phyloP scores from a whole-genome alignment of 345 rosid genomes.

The Brassica juncea region DNA sequence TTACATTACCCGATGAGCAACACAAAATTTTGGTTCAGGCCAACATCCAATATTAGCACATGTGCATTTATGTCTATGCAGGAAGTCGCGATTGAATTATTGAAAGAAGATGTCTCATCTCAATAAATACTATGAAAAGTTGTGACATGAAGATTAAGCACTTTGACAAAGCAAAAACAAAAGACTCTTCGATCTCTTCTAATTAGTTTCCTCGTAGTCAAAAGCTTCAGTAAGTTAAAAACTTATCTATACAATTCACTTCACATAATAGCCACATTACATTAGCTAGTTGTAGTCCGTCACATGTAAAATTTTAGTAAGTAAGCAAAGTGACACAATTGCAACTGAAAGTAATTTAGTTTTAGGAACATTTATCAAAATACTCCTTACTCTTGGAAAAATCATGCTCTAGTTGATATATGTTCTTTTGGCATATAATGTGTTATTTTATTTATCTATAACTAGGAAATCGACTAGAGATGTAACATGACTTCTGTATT shows the following conservation, averaged over 20 bases:
- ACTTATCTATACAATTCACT: neutral
- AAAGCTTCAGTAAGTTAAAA: neutral
- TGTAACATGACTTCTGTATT: neutral
- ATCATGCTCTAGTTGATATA: neutral
- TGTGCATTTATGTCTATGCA: neutral
- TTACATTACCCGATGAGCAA: neutral
- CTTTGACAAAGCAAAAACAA: conserved; percentile 20
- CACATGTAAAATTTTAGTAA: no score
- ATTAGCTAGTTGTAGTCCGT: neutral
- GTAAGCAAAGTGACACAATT: neutral
- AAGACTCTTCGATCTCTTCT: conserved; percentile 16
- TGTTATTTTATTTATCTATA: no score
- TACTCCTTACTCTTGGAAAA: neutral
- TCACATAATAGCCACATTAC: neutral
- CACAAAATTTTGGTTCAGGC: neutral
- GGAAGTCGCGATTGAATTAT: neutral
- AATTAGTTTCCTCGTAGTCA: conserved; percentile 11
- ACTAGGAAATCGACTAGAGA: neutral
- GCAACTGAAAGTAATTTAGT: neutral
- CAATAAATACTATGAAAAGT: conserved; percentile 24
- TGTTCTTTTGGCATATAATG: neutral
- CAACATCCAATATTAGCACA: neutral
- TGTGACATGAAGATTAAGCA: conserved; percentile 19
- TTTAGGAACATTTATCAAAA: neutral
- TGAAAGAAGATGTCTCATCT: conserved; percentile 25